These are phyloP conservation scores for Piromyces finnis DNA, from an alignment of 192 early-diverging fungal genomes.

Conservation along the genomic window DNA sequence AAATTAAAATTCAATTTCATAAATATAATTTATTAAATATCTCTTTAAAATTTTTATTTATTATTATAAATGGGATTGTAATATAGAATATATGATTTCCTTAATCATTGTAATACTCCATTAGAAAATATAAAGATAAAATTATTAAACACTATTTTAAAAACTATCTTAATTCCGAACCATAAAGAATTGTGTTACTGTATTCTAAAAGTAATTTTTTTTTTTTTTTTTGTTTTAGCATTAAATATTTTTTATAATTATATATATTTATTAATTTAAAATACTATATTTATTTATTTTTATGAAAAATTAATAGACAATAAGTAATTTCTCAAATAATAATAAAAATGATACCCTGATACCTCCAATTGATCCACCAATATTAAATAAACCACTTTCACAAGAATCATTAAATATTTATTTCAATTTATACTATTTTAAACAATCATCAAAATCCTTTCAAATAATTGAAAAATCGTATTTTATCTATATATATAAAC, in stretches of 20 bases:
- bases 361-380: neutral
- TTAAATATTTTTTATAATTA: no score
- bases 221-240: no score
- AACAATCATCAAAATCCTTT: neutral
- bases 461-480: neutral
- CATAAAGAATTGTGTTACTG: neutral
- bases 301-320: no score
- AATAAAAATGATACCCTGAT: neutral
- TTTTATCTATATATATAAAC: no score
- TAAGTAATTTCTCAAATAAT: neutral
- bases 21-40: no score
- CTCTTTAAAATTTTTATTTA: no score
- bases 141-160: neutral
- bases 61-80: no score
- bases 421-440: neutral
- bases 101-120: neutral
- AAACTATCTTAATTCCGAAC: neutral
- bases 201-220: neutral
- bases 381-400: neutral
- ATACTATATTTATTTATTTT: no score
- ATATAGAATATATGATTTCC: neutral
- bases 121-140: neutral
- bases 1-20: no score
- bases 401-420: neutral
- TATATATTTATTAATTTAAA: no score